Evolutionary conservation across 768 basidiomycete genomes (phyloP), one percentile per base, ranked within the genome.

Genomic region (Leccinum obscurum): DNA sequence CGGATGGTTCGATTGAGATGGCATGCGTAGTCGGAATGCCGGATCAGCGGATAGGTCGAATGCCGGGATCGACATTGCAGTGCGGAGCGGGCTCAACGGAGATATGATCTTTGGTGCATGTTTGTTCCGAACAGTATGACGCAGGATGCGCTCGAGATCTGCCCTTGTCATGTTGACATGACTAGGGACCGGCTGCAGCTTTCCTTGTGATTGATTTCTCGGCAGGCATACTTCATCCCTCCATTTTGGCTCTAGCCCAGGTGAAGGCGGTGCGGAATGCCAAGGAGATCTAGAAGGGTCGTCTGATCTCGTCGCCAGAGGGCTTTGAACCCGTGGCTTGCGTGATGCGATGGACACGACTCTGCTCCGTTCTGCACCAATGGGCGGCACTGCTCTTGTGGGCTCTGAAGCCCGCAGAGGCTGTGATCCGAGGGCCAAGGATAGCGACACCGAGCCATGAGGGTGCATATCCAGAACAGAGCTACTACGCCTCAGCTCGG

Each of bases 21-120:
- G 66, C 59, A 72, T 68, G 49, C 62, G 70, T 3, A 39, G 10
- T 20, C 17, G 62, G 46, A 64, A 72, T 7, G 48, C 55, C 22
- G 62, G 62, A 58, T 72, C 60, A 24, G 52, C 10, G 39, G 64
- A 63, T n/a, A 75, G 39, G 32, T 52, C 51, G 17, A 44, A 28
- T 26, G 60, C 55, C 55, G 62, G 52, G 2, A 22, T 46, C 11
- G 44, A 46, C 11, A 56, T n/a, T 7, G 66, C 20, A 3, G 62
- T 22, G 52, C 70, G 74, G 37, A 74, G 72, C 37, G 74, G 73
- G 57, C 54, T 74, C 59, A 74, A 37, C 20, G 73, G 73, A 61
- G 74, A 75, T 55, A 69, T 41, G 22, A 74, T 34, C 64, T 62
- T 72, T 1, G 74, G 56, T 10, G 74, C 59, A 48, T 71, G 22